phyloP scores from a whole-genome alignment of 257 asterid species.

The Lithospermum erythrorhizon region DNA sequence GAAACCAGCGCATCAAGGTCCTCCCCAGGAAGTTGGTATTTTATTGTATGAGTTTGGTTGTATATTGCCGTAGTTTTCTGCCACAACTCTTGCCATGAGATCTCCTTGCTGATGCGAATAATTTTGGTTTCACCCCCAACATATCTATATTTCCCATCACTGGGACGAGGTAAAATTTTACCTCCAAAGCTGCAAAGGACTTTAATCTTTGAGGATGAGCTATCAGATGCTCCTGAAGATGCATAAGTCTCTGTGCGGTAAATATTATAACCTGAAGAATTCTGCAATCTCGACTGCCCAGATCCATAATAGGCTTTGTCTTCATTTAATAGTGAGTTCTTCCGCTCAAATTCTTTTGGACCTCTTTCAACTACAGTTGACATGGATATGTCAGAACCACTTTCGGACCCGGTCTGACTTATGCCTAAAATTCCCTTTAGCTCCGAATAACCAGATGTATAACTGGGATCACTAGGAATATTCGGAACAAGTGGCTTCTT shows the following conservation, averaged over 20 bases:
- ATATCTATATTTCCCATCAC: conserved; percentile 88
- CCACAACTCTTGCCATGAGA: conserved; percentile 62
- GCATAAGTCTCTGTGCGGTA: conserved; percentile 22
- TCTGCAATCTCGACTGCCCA: conserved; percentile 21
- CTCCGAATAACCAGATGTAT: conserved; percentile 48
- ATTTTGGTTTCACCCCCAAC: conserved; percentile 97
- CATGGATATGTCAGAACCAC: conserved; percentile 55
- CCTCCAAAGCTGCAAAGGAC: conserved; percentile 91
- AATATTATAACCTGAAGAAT: conserved; percentile 34
- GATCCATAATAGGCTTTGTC: conserved; percentile 30
- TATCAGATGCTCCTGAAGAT: conserved; percentile 51
- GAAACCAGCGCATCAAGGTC: conserved; percentile 90
- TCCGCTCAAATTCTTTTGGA: conserved; percentile 27
- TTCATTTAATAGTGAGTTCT: conserved; percentile 30
- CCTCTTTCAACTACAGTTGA: conserved; percentile 30
- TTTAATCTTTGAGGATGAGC: conserved; percentile 47
- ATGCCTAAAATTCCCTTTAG: conserved; percentile 48
- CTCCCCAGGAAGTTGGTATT: conserved; percentile 94
- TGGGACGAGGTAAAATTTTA: conserved; percentile 75
- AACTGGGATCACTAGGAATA: conserved; percentile 44
- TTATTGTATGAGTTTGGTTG: conserved; percentile 45
- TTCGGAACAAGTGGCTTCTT: conserved; percentile 40
- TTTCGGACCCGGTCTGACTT: conserved; percentile 41
- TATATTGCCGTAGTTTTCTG: conserved; percentile 43
- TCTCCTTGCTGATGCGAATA: conserved; percentile 55